A percentile compares a stretch with the other conserved stretches of the same genome.
phyloP scores from a whole-genome alignment of 371 early-diverging fungal genomes.

The Apophysomyces elegans region DNA sequence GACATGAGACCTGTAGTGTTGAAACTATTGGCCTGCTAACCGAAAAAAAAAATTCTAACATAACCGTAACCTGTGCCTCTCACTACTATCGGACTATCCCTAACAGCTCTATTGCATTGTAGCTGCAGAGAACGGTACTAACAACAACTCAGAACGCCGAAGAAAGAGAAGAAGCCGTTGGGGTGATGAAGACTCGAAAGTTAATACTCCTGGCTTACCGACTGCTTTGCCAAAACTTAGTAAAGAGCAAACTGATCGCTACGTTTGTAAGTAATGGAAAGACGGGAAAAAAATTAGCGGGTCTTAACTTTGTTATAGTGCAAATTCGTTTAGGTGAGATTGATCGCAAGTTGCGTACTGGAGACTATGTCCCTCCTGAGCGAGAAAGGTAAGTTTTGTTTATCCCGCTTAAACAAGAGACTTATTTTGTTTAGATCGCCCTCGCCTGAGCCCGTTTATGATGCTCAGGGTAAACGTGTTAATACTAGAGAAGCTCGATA shows the following conservation, averaged over 20 bases:
- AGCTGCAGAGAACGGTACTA: slow-evolving; percentile 18
- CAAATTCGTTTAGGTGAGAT: slow-evolving; percentile 92
- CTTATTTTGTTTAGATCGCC: slow-evolving; percentile 69
- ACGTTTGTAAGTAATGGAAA: slow-evolving; percentile 64
- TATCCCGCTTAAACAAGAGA: not conserved
- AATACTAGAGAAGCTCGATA: slow-evolving; percentile 95
- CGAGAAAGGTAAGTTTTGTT: slow-evolving; percentile 56
- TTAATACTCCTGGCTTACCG: slow-evolving; percentile 79
- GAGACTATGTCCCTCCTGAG: slow-evolving; percentile 83
- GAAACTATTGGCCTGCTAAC: slow-evolving; percentile 8
- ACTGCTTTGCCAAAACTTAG: slow-evolving; percentile 82
- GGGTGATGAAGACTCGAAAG: slow-evolving; percentile 78
- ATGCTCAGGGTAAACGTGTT: slow-evolving; percentile 90
- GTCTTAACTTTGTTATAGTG: slow-evolving; percentile 42
- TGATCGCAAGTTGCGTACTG: slow-evolving; percentile 75
- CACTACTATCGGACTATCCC: not conserved
- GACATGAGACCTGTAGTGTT: slow-evolving; percentile 1
- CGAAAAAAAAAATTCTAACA: slow-evolving; percentile 1
- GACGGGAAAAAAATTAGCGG: not conserved
- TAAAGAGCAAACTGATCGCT: slow-evolving; percentile 82
- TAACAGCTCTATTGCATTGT: slow-evolving; percentile 12
- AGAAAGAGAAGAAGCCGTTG: slow-evolving; percentile 82
- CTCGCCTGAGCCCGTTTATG: slow-evolving; percentile 93
- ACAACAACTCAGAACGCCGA: slow-evolving; percentile 42
- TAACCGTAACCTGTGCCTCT: slow-evolving; percentile 9